These are phyloP conservation scores for Pseudonitzschia multiseries DNA, from an alignment of 108 stramenopile species.

Conservation along the genomic window DNA sequence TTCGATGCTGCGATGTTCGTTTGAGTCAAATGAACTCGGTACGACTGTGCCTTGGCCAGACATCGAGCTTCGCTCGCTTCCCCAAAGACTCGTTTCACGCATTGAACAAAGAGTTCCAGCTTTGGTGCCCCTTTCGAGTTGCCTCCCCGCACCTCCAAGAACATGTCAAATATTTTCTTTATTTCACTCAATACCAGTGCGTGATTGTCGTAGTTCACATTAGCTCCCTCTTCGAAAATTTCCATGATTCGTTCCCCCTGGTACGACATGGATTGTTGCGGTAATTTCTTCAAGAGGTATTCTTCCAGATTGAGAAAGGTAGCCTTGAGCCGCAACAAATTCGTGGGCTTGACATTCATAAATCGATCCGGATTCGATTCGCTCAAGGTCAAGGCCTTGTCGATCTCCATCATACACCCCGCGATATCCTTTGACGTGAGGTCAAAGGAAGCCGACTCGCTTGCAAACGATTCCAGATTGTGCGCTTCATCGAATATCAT, in stretches of 20 bases:
- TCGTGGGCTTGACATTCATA: slow-evolving; percentile 48
- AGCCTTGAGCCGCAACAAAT: slow-evolving; percentile 73
- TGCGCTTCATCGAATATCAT: slow-evolving; percentile 99
- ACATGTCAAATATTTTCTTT: slow-evolving; percentile 58
- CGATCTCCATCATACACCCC: slow-evolving; percentile 71
- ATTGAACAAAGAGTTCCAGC: slow-evolving; percentile 70
- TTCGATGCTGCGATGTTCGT: slow-evolving; percentile 17
- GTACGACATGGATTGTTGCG: slow-evolving; percentile 45
- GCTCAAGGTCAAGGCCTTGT: slow-evolving; percentile 49
- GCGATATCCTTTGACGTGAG: slow-evolving; percentile 82
- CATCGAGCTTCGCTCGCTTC: slow-evolving; percentile 62
- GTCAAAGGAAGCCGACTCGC: slow-evolving; percentile 93
- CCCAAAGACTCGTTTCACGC: slow-evolving; percentile 80
- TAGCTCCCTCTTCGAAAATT: slow-evolving; percentile 66
- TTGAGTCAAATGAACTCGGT: slow-evolving; percentile 69
- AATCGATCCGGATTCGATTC: slow-evolving; percentile 40
- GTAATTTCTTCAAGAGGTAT: slow-evolving; percentile 47
- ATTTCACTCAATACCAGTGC: slow-evolving; percentile 64
- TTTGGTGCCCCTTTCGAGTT: slow-evolving; percentile 57
- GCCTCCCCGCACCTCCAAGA: slow-evolving; percentile 68
- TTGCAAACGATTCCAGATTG: slow-evolving; percentile 96
- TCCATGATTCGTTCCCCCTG: slow-evolving; percentile 85
- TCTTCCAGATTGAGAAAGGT: slow-evolving; percentile 82
- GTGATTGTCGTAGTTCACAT: slow-evolving; percentile 74
- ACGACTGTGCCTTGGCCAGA: slow-evolving; percentile 74